Percentiles rank a stretch among this genome's conserved stretches.
Evolutionary conservation across 2,329 filamentous ascomycete species (phyloP).

Genomic region (Colletotrichum eremochloae): DNA sequence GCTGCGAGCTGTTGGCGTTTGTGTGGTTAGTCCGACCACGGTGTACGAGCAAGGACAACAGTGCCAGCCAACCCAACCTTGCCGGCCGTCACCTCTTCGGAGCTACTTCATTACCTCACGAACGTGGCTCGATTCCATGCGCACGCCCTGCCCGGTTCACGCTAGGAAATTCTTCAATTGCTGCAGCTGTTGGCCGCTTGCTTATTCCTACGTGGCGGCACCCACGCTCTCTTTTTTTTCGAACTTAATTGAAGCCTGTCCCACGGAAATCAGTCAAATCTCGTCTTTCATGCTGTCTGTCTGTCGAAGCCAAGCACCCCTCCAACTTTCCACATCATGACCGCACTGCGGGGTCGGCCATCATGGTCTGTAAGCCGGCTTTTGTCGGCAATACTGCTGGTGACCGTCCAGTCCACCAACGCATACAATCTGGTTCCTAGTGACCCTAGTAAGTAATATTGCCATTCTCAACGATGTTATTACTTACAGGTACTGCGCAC

Average conservation of each 20-base stretch:
- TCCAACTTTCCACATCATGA: slow-evolving; percentile 34
- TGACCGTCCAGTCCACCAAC: slow-evolving; percentile 42
- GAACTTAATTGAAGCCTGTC: slow-evolving; percentile 24
- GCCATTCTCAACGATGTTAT: not conserved
- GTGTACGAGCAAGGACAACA: slow-evolving; percentile 8
- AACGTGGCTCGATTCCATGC: slow-evolving; percentile 34
- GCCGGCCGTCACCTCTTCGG: not conserved
- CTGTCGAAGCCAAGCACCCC: slow-evolving; percentile 22
- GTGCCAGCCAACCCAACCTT: slow-evolving; percentile 22
- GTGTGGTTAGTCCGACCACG: slow-evolving; percentile 12
- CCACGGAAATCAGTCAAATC: slow-evolving; percentile 18
- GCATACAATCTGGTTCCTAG: slow-evolving; percentile 55
- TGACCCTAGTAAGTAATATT: slow-evolving; percentile 49
- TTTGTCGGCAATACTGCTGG: slow-evolving; percentile 31
- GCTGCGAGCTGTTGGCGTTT: slow-evolving; percentile 8
- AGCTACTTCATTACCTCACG: slow-evolving; percentile 19
- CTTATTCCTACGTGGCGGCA: slow-evolving; percentile 23
- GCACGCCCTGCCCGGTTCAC: slow-evolving; percentile 24
- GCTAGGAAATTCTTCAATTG: slow-evolving; percentile 16
- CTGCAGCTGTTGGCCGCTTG: slow-evolving; percentile 15
- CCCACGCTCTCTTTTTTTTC: slow-evolving; percentile 22
- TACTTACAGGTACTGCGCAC: slow-evolving; percentile 14
- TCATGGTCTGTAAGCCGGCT: slow-evolving; percentile 37
- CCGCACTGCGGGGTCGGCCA: slow-evolving; percentile 35
- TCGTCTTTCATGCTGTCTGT: slow-evolving; percentile 29